These are phyloP conservation scores for Cladophialophora carrionii DNA, from an alignment of 2,329 filamentous ascomycete species.

Conservation along the genomic window DNA sequence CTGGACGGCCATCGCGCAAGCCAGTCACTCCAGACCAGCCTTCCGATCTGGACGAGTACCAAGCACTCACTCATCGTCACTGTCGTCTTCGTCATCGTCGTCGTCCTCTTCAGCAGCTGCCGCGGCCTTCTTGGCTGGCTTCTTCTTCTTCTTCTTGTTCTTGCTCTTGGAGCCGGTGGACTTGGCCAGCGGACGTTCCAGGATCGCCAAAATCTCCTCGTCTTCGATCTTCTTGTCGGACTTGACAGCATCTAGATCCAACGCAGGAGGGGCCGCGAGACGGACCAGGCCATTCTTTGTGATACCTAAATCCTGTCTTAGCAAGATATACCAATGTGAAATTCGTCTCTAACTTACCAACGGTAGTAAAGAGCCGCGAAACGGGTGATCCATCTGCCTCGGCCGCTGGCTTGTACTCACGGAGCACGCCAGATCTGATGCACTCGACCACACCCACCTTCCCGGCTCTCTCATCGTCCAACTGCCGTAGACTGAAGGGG, in stretches of 20 bases:
- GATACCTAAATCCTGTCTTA: conserved; percentile 64
- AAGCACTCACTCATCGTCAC: conserved; percentile 47
- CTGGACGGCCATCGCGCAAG: neutral
- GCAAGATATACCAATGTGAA: neutral
- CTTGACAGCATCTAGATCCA: conserved; percentile 82
- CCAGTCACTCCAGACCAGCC: conserved; percentile 1
- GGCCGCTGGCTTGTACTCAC: conserved; percentile 93
- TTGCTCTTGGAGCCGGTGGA: conserved; percentile 71
- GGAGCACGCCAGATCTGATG: conserved; percentile 86
- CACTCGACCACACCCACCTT: conserved; percentile 97
- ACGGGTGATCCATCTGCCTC: conserved; percentile 89
- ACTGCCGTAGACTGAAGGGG: conserved; percentile 95
- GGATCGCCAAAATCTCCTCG: conserved; percentile 90
- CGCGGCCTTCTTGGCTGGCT: conserved; percentile 54
- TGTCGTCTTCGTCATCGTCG: conserved; percentile 49
- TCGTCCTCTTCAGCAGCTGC: conserved; percentile 44
- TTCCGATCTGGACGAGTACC: neutral
- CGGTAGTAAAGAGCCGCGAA: conserved; percentile 82
- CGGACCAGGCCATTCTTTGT: conserved; percentile 96
- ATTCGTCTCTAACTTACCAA: conserved; percentile 68
- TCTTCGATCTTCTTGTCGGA: conserved; percentile 98
- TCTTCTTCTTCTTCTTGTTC: conserved; percentile 91
- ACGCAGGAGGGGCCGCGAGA: conserved; percentile 73
- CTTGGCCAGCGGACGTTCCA: conserved; percentile 78
- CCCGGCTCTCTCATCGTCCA: conserved; percentile 93